Evolutionary conservation across 2,329 filamentous ascomycete species (phyloP), one percentile per base, ranked within the genome.

Genomic region (Pseudopithomyces maydicus): DNA sequence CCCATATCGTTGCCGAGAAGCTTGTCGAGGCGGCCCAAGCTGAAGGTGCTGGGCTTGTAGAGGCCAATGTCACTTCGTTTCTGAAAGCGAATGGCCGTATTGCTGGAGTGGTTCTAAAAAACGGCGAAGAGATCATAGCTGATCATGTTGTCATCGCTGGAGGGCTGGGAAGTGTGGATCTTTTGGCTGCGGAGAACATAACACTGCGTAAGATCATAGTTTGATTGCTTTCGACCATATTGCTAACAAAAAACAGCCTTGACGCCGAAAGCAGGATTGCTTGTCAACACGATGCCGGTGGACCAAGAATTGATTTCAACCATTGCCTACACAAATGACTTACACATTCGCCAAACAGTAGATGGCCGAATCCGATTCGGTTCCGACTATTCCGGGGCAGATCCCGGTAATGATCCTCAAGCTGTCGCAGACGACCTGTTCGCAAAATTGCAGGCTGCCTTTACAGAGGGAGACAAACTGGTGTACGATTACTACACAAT

Each of bases 121-220:
- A 46, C 6, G 54, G 54, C 5, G 17, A 56, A 14, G 42, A 46
- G 33, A 20, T 56, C 2, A 15, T 19, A 2, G 54, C 47, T 26
- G 48, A 52, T 19, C 54, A 56, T 47, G 54, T 56, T n/a, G 42
- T 56, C n/a, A 15, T 56, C 10, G 54, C 54, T 17, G 54, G 20
- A 11, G 54, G 54, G 6, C 35, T 56, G 23, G 54, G 54, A 17
- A 56, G 54, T 33, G 54, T 56, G 23, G 29, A 38, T 41, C 38
- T 56, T 11, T 35, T 56, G 6, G 54, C 54, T 19, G 23, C 41
- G 3, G 54, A 52, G 33, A 36, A 38, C n/a, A 26, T 56, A 10
- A 14, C 32, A 5, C 43, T 56, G 47, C 54, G 52, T 55, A 42
- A 55, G 52, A 29, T 26, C 12, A 3, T 19, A 41, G 14, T 11